phyloP scores from a whole-genome alignment of 139 green algal species.

The Volvox reticuliferus region DNA sequence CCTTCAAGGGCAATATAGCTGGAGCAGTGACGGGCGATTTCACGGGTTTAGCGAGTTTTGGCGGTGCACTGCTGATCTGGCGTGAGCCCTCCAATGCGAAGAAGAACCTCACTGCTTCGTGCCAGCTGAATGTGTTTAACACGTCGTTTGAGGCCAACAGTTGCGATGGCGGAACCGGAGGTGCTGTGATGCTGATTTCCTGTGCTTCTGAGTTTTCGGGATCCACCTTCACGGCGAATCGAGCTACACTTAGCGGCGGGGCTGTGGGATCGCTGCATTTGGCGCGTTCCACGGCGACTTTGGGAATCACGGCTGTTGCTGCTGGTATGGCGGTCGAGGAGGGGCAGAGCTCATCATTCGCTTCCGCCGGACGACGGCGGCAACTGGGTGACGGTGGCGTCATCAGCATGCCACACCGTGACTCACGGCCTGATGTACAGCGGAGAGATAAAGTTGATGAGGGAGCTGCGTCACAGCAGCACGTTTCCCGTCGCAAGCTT shows the following conservation, averaged over 20 bases:
- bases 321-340: no score
- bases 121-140: background rate
- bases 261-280: background rate
- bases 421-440: background rate
- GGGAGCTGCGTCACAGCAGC: background rate
- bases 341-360: background rate
- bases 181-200: conserved; percentile 9
- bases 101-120: background rate
- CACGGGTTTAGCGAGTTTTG: background rate
- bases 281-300: background rate
- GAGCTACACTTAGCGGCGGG: background rate
- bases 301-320: background rate
- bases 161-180: conserved; percentile 4
- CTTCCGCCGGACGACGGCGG: no score
- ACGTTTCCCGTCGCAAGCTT: background rate
- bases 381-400: background rate
- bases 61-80: background rate
- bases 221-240: background rate
- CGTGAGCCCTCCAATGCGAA: background rate
- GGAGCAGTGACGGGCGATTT: background rate
- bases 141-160: background rate
- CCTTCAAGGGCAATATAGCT: background rate
- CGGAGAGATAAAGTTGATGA: no score
- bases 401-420: background rate
- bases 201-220: background rate